Base-by-base conservation (phyloP, 108 stramenopile genomes). In the Chaetoceros muelleri region DNA sequence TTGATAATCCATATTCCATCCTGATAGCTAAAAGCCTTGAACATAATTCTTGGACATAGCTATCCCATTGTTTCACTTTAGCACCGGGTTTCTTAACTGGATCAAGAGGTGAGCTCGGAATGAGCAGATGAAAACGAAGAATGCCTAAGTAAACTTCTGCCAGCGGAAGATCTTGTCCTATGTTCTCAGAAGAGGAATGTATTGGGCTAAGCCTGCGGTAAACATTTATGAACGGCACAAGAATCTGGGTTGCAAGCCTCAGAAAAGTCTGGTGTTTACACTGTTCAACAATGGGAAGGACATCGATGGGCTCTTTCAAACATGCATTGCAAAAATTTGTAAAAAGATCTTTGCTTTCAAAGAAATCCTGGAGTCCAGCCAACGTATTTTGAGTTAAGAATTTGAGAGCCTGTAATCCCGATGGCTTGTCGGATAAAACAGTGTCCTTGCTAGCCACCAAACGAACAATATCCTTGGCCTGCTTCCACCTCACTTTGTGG, bases 31-130 rank as follows among this genome's bases (percentile, higher is more conserved):
- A 61, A 0, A 84, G 46, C 53, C 82, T 82, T 40, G 72, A 62
- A 20, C 44, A 58, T 10, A 82, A 28, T 22, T 64, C 61, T 17
- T 52, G 46, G 1, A 91, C 47, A 19, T 81, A 55, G 28, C 52
- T 48, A 40, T 84, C 59, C 17, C 91, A 56, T 24, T 85, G 53
- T 2, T 67, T 57, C 2, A 81, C 81, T 61, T 95, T 92, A 17
- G 90, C 85, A 1, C 76, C 66, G 20, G 96, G 93, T 48, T 75
- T 80, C 65, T 60, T 60, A 23, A 89, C 93, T n/a, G 96, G 96
- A 60, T 97, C 96, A n/a, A 95, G 70, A 1, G 94, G 94, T 17
- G 91, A 79, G 21, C 79, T 65, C 16, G 96, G 96, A 24, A 82
- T 47, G 16, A 82, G 57, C 24, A 97, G 65, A 27, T 78, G 73